Evolutionary conservation across 2,329 filamentous ascomycete species (phyloP).

Genomic region (Exophiala lecanii-corni): DNA sequence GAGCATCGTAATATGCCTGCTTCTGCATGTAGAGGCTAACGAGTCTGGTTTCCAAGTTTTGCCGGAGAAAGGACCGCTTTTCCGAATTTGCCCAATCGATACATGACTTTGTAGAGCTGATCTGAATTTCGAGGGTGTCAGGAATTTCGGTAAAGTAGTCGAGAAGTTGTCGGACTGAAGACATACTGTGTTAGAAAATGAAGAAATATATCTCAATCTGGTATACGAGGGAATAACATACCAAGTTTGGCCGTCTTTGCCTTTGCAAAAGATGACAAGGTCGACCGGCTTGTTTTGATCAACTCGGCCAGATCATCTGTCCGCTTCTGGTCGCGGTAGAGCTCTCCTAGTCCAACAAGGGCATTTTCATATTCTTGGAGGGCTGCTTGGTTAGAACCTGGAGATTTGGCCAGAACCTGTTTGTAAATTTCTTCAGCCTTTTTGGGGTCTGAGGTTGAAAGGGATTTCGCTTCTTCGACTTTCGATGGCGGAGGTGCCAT

Average conservation of each 20-base stretch:
- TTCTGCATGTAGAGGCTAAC: slow-evolving; percentile 95
- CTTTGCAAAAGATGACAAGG: slow-evolving; percentile 94
- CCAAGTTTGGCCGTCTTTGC: slow-evolving; percentile 97
- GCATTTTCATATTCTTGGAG: slow-evolving; percentile 89
- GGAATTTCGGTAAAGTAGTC: slow-evolving; percentile 93
- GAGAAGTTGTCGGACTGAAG: slow-evolving; percentile 83
- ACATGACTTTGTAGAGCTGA: slow-evolving; percentile 93
- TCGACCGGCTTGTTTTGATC: slow-evolving; percentile 82
- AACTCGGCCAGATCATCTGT: slow-evolving; percentile 81
- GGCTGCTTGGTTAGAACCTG: slow-evolving; percentile 77
- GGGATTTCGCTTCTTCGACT: slow-evolving; percentile 84
- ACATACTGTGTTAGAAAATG: slow-evolving; percentile 11
- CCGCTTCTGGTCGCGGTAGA: slow-evolving; percentile 80
- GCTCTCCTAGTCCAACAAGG: slow-evolving; percentile 80
- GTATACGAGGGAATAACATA: slow-evolving; percentile 39
- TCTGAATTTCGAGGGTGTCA: slow-evolving; percentile 89
- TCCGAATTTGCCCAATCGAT: slow-evolving; percentile 81
- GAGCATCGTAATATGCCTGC: slow-evolving; percentile 93
- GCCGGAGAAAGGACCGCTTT: slow-evolving; percentile 90
- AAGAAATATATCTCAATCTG: neutral
- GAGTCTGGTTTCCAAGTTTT: slow-evolving; percentile 94
- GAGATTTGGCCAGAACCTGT: slow-evolving; percentile 79
- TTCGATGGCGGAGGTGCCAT: slow-evolving; percentile 52
- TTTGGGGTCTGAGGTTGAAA: slow-evolving; percentile 71
- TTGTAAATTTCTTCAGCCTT: slow-evolving; percentile 87